Evolutionary conservation across 208 protist genomes (phyloP).

Genomic region (Trypanosoma rangeli): DNA sequence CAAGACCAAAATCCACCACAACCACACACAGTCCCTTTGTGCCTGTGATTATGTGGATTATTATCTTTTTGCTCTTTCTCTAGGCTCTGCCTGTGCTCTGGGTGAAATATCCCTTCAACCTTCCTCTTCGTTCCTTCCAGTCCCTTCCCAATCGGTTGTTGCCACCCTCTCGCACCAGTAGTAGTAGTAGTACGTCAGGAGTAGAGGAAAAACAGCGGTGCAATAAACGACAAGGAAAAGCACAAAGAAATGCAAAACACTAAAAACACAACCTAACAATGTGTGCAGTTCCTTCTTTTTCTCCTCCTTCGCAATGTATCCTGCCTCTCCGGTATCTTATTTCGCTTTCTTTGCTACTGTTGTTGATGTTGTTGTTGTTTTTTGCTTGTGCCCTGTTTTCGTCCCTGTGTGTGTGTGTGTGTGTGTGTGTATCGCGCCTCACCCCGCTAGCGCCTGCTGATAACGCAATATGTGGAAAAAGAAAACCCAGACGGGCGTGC

Average conservation of each 20-base stretch:
- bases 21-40: not conserved
- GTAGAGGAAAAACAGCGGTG: not conserved
- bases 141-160: not conserved
- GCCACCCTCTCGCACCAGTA: not conserved
- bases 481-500: not conserved
- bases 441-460: not conserved
- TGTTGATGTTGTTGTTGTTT: not conserved
- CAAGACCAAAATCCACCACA: not conserved
- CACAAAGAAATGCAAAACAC: not conserved
- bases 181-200: not conserved
- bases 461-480: not conserved
- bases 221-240: not conserved
- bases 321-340: not conserved
- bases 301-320: not conserved
- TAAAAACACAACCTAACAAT: not conserved
- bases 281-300: constrained; percentile 1
- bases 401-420: not conserved
- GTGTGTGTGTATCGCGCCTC: not conserved
- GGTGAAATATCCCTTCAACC: not conserved
- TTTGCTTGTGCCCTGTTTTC: not conserved
- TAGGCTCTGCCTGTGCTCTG: not conserved
- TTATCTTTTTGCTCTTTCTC: not conserved
- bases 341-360: not conserved
- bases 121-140: not conserved
- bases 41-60: not conserved